These are phyloP conservation scores for Croton laevigatus DNA, from an alignment of 441 rosid species.

Conservation along the genomic window DNA sequence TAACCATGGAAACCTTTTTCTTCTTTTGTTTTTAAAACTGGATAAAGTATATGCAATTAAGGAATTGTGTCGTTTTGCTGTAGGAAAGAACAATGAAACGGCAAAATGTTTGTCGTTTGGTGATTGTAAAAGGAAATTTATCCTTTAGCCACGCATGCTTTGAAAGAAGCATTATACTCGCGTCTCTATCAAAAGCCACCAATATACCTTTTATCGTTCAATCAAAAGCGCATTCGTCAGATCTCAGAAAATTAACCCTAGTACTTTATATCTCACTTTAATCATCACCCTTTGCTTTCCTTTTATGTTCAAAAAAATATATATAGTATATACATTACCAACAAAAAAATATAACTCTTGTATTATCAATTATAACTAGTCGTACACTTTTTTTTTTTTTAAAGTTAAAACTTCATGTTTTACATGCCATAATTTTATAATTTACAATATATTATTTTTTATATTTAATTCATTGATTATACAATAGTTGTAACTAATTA, in stretches of 20 bases:
- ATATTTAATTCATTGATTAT: too few relatives aligned
- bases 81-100: neutral
- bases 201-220: conserved; percentile 29
- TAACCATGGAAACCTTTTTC: neutral
- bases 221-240: conserved; percentile 30
- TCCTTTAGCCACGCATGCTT: conserved; percentile 10
- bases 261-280: conserved; percentile 29
- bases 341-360: too few relatives aligned
- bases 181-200: conserved; percentile 25
- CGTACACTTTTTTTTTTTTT: too few relatives aligned
- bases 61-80: neutral
- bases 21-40: neutral
- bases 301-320: conserved; percentile 29
- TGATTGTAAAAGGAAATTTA: neutral
- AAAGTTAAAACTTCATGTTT: too few relatives aligned
- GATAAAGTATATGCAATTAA: neutral
- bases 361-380: too few relatives aligned
- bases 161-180: neutral
- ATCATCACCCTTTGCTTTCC: conserved; percentile 36
- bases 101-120: conserved; percentile 7
- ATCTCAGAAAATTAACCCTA: conserved; percentile 14
- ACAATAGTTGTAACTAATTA: too few relatives aligned
- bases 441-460: too few relatives aligned
- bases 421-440: too few relatives aligned
- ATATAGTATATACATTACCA: too few relatives aligned